Evolutionary conservation across 2,329 filamentous ascomycete genomes (phyloP).

Genomic region (Talaromyces sp.): DNA sequence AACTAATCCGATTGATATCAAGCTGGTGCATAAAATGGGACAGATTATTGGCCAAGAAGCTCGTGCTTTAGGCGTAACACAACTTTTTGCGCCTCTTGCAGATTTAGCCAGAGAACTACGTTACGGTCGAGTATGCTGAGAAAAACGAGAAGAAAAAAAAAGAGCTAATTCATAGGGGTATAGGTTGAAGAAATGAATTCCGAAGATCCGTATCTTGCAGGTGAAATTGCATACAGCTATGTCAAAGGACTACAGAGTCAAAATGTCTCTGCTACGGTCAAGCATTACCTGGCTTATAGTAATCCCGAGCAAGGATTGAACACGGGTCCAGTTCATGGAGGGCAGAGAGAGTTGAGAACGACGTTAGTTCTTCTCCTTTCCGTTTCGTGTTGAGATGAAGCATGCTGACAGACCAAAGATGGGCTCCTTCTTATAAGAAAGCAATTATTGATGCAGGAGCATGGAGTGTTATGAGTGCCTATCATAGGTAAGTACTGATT

Average conservation of each 20-base stretch:
- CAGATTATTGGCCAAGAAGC: slow-evolving; percentile 61
- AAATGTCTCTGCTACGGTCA: slow-evolving; percentile 66
- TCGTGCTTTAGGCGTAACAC: slow-evolving; percentile 63
- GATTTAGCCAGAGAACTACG: slow-evolving; percentile 67
- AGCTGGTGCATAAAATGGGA: slow-evolving; percentile 62
- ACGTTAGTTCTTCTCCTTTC: slow-evolving; percentile 45
- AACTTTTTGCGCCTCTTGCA: slow-evolving; percentile 65
- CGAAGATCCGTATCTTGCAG: slow-evolving; percentile 64
- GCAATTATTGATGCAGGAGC: slow-evolving; percentile 66
- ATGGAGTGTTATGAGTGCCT: slow-evolving; percentile 67
- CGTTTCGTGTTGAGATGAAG: background rate
- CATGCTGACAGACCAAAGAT: slow-evolving; percentile 19
- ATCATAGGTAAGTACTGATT: slow-evolving; percentile 54
- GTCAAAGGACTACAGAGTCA: slow-evolving; percentile 58
- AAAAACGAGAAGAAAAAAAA: background rate
- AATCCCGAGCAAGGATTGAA: slow-evolving; percentile 68
- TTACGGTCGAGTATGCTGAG: slow-evolving; percentile 53
- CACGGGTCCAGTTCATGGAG: slow-evolving; percentile 55
- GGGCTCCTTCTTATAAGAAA: slow-evolving; percentile 59
- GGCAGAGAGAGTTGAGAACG: slow-evolving; percentile 51
- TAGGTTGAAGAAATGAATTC: slow-evolving; percentile 65
- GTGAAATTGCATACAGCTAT: slow-evolving; percentile 61
- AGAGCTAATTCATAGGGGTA: background rate
- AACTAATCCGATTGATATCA: background rate
- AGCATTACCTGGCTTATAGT: slow-evolving; percentile 68